Percentiles rank a stretch among this genome's conserved stretches.
These are phyloP conservation scores for Fusarium cicatricum DNA, from an alignment of 2,329 filamentous ascomycete species.

Conservation along the genomic window DNA sequence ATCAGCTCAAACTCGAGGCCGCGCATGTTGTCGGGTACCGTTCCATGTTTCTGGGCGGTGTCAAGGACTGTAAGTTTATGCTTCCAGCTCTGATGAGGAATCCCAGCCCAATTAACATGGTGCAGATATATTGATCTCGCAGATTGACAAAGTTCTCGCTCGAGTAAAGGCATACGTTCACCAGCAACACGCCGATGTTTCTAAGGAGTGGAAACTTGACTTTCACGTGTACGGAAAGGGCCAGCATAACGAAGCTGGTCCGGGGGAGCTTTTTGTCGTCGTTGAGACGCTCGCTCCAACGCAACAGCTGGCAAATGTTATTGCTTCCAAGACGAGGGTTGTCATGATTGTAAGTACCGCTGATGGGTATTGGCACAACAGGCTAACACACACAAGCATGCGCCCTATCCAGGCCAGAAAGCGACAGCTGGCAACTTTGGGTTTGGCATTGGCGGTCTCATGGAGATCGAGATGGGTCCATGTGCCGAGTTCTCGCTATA, in stretches of 20 bases:
- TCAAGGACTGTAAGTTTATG: conserved; percentile 25
- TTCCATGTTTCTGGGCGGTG: conserved; percentile 35
- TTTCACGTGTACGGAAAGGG: conserved; percentile 56
- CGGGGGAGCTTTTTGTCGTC: conserved; percentile 52
- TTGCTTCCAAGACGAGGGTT: conserved; percentile 42
- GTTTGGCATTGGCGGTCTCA: conserved; percentile 41
- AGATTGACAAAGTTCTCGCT: conserved; percentile 26
- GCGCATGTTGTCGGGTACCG: conserved; percentile 33
- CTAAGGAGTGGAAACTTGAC: conserved; percentile 36
- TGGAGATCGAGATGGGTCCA: conserved; percentile 45
- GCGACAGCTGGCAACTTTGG: conserved; percentile 62
- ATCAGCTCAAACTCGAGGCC: conserved; percentile 38
- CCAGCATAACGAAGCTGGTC: neutral
- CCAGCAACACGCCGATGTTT: conserved; percentile 29
- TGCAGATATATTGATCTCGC: conserved; percentile 25
- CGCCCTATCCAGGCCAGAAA: conserved; percentile 58
- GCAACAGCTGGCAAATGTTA: conserved; percentile 53
- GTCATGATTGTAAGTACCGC: conserved; percentile 39
- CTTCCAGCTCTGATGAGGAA: fast-evolving
- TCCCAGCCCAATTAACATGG: neutral
- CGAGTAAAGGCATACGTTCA: conserved; percentile 28
- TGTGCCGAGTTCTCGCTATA: conserved; percentile 57
- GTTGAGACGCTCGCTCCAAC: conserved; percentile 56
- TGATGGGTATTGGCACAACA: fast-evolving
- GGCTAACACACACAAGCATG: conserved; percentile 45